Conservation (phyloP, 371 early-diverging fungal genomes). For the Apophysomyces elegans region DNA sequence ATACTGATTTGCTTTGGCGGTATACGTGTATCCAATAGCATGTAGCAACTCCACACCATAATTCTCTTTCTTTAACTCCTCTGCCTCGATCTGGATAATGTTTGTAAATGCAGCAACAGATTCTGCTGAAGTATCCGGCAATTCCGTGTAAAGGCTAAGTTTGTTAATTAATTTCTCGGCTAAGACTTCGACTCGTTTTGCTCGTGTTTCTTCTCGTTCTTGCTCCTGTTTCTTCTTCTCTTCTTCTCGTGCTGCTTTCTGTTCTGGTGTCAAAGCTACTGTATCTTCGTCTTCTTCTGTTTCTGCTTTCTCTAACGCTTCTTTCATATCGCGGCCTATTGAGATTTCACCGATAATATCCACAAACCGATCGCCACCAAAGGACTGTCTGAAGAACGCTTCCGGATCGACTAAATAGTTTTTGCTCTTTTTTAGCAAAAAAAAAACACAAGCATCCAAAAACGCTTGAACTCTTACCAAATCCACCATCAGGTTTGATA, state of each 20-base stretch:
- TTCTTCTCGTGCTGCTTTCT: conserved; percentile 66
- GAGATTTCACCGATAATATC: conserved; percentile 96
- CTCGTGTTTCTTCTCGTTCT: conserved; percentile 58
- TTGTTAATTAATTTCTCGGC: conserved; percentile 73
- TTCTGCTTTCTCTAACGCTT: conserved; percentile 71
- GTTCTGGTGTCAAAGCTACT: conserved; percentile 52
- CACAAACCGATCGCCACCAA: conserved; percentile 94
- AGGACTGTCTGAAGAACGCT: conserved; percentile 92
- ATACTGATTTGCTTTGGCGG: conserved; percentile 83
- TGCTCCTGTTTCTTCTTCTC: conserved; percentile 41
- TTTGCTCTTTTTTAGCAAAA: neutral
- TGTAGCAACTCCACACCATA: conserved; percentile 93
- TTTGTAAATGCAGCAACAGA: conserved; percentile 69
- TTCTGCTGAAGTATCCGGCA: conserved; percentile 44
- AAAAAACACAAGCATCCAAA: neutral
- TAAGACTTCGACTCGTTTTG: conserved; percentile 75
- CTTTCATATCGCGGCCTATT: conserved; percentile 89
- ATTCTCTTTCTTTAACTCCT: conserved; percentile 84
- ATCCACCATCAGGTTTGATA: conserved; percentile 74
- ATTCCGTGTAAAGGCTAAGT: conserved; percentile 79
- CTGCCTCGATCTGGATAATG: conserved; percentile 78
- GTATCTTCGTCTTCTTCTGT: conserved; percentile 31
- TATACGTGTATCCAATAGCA: conserved; percentile 90
- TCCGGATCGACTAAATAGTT: conserved; percentile 76
- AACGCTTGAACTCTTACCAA: conserved; percentile 48